Percentiles rank a stretch among this genome's conserved stretches.
phyloP scores from a whole-genome alignment of 78 protist genomes.

The Tieghemostelium lacteum region DNA sequence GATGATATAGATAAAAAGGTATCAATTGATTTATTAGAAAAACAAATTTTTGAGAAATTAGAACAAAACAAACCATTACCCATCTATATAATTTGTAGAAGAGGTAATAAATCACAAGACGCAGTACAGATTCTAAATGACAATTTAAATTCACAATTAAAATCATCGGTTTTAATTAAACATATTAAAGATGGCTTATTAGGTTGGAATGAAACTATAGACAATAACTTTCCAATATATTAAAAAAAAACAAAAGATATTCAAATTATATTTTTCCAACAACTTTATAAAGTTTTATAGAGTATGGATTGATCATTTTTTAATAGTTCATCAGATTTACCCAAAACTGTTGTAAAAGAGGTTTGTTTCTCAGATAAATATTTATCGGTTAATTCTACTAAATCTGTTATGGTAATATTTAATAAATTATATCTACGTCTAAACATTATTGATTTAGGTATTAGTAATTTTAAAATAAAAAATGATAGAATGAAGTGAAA shows the following conservation, averaged over 20 bases:
- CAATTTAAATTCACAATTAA: background rate
- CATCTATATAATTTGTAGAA: constrained; percentile 72
- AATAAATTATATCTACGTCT: constrained; percentile 58
- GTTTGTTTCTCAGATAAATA: constrained; percentile 21
- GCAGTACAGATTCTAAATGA: constrained; percentile 39
- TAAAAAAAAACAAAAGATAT: too few relatives aligned
- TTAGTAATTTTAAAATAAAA: background rate
- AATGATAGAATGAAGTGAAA: background rate
- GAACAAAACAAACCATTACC: background rate
- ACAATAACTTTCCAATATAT: constrained; percentile 61
- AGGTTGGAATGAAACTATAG: constrained; percentile 59
- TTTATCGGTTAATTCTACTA: constrained; percentile 45
- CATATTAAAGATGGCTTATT: constrained; percentile 72
- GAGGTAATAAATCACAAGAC: constrained; percentile 83
- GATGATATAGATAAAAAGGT: constrained; percentile 37
- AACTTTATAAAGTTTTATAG: too few relatives aligned
- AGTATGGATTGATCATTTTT: too few relatives aligned
- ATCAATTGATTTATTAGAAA: constrained; percentile 1
- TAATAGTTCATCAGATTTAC: background rate
- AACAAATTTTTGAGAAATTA: background rate
- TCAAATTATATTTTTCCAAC: too few relatives aligned
- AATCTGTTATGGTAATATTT: constrained; percentile 13
- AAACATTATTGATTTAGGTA: background rate
- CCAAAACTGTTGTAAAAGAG: constrained; percentile 34
- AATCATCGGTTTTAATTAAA: constrained; percentile 4